Evolutionary conservation across 1,284 basidiomycete species (phyloP).

Genomic region (Leccinum griseonigrum): DNA sequence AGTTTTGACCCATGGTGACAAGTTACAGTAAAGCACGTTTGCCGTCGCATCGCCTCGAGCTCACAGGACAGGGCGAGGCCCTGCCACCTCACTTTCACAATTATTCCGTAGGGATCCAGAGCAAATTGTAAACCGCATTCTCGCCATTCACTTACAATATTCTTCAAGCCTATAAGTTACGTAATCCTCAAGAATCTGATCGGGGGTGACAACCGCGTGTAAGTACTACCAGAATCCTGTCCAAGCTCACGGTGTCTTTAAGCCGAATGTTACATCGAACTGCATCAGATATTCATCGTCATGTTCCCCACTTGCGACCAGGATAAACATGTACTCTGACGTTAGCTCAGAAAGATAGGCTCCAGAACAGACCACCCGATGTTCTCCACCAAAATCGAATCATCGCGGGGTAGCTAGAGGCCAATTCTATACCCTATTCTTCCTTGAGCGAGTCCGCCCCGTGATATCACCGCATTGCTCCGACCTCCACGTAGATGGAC

Average conservation of each 20-base stretch:
- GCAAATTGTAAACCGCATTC: background rate
- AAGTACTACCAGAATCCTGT: background rate
- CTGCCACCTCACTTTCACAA: background rate
- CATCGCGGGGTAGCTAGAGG: background rate
- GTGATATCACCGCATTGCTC: background rate
- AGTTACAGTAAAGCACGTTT: background rate
- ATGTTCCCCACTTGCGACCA: too few relatives aligned
- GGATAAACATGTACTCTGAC: too few relatives aligned
- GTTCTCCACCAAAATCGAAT: background rate
- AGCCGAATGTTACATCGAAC: background rate
- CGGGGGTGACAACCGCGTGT: too few relatives aligned
- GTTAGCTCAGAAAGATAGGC: background rate
- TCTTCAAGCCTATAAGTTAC: background rate
- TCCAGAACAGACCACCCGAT: background rate
- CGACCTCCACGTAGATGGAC: background rate
- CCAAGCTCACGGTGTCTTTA: background rate
- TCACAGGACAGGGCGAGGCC: background rate
- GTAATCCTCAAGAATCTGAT: background rate
- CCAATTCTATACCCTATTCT: too few relatives aligned
- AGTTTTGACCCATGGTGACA: slow-evolving; percentile 3
- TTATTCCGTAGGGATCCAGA: background rate
- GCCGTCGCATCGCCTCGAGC: background rate
- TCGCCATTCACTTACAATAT: background rate
- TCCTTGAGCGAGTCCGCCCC: too few relatives aligned
- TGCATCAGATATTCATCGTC: background rate